Evolutionary conservation across 495 filamentous ascomycete genomes (phyloP), one percentile per base, ranked within the genome.

Genomic region (Bacidia gigantensis): DNA sequence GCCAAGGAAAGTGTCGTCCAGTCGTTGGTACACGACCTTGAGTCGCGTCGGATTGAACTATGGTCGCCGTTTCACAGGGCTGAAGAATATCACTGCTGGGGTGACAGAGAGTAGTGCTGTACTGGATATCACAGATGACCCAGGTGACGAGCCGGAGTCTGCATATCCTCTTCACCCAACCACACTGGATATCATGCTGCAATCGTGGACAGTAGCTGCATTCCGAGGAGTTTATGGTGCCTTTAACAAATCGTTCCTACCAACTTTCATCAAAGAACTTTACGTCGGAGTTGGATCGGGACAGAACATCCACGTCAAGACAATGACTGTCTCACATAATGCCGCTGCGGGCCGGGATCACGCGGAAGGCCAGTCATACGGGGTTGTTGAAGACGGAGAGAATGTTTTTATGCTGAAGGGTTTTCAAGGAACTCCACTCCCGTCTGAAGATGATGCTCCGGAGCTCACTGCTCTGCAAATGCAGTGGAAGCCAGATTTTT

Each of bases 161-260:
- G 39, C 24, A 29, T 40, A 18, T 32, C 47, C 17, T 35, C 65
- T 69, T n/a, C 66, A 69, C 35, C 67, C 66, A 5, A 64, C 64
- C 0, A 60, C 60, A 3, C 58, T 69, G 9, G 67, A 69, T 50
- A 58, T 56, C 9, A 55, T 67, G 23, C 62, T 69, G 41, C 66
- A 69, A 41, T 17, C 20, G 22, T 45, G 44, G 5, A 5, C 14
- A 35, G 14, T 35, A 14, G 29, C 29, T 7, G 29, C 29, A 7
- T 35, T 35, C 14, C 14, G 7, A 35, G 14, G 14, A 5, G 14
- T 7, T 7, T 14, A 5, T 35, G 29, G 14, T 35, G 7, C 14
- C 14, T 5, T 14, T 35, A 14, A 14, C 5, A 14, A 14, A 5
- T 5, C 29, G 14, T 35, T 35, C 14, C 5, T 35, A 5, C 29